Evolutionary conservation across 2,329 filamentous ascomycete genomes (phyloP).

Genomic region (Acephala macrosclerotiorum): DNA sequence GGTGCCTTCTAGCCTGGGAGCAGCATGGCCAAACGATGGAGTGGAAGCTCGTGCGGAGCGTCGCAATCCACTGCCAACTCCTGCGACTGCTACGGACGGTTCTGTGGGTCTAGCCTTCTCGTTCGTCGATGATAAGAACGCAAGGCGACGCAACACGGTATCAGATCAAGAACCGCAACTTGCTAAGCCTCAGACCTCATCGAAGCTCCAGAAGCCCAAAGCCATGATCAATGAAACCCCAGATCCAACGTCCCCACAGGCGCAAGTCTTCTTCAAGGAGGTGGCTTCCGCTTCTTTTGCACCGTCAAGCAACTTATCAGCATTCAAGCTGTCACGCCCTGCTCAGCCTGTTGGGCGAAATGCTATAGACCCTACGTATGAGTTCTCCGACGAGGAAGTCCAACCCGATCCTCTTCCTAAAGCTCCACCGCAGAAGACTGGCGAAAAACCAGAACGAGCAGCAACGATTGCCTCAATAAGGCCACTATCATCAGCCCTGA

Average conservation of each 20-base stretch:
- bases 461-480: not conserved
- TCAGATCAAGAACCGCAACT: not conserved
- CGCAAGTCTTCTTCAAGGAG: not conserved
- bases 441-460: not conserved
- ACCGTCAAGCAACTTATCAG: not conserved
- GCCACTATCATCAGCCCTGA: not conserved
- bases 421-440: not conserved
- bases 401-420: not conserved
- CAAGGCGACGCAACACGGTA: not conserved
- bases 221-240: not conserved
- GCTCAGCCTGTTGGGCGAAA: constrained; percentile 23
- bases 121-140: not conserved
- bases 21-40: not conserved
- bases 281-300: not conserved
- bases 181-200: not conserved
- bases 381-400: constrained; percentile 49
- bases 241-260: not conserved
- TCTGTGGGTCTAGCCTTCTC: constrained; percentile 6
- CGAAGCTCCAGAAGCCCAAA: not conserved
- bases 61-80: constrained; percentile 14
- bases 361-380: constrained; percentile 38
- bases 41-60: not conserved
- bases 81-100: constrained; percentile 11
- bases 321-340: not conserved
- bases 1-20: not conserved